A percentile compares a stretch with the other conserved stretches of the same genome.
Conservation (phyloP, 2,329 filamentous ascomycete species). For the Pezicula neosporulosa region DNA sequence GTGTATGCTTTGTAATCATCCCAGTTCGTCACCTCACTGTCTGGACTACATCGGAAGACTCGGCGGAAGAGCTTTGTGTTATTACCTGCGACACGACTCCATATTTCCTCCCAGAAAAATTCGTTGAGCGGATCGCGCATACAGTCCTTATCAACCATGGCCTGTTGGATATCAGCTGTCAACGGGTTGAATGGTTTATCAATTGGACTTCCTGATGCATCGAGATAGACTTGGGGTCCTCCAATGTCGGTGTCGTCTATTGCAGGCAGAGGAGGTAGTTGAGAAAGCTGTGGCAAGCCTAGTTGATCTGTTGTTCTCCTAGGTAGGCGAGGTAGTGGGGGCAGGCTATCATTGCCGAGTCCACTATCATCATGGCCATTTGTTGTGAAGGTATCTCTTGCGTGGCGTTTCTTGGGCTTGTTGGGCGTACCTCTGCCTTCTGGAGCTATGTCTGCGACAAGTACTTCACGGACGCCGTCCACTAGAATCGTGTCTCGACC, state of each 20-base stretch:
- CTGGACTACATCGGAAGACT: conserved; percentile 96
- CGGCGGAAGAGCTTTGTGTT: conserved; percentile 93
- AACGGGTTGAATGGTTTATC: conserved; percentile 46
- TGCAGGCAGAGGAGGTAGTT: conserved; percentile 66
- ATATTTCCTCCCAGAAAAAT: conserved; percentile 81
- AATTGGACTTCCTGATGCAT: conserved; percentile 47
- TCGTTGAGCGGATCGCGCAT: conserved; percentile 88
- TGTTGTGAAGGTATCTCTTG: conserved; percentile 14
- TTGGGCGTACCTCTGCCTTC: conserved; percentile 61
- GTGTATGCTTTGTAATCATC: conserved; percentile 64
- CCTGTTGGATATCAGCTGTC: conserved; percentile 67
- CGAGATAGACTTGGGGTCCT: conserved; percentile 60
- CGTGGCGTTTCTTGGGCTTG: conserved; percentile 43
- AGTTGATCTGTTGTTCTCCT: conserved; percentile 63
- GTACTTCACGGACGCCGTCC: conserved; percentile 65
- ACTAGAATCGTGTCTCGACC: conserved; percentile 71
- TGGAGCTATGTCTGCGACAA: conserved; percentile 59
- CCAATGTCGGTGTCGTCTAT: conserved; percentile 81
- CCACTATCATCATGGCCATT: conserved; percentile 16
- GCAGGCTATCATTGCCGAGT: conserved; percentile 46
- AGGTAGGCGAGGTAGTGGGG: conserved; percentile 53
- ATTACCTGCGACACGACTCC: conserved; percentile 84
- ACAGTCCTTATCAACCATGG: conserved; percentile 80
- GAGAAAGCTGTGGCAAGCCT: conserved; percentile 64
- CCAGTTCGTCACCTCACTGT: conserved; percentile 92